Evolutionary conservation across 2,329 filamentous ascomycete genomes (phyloP), one percentile per base, ranked within the genome.

Genomic region (Thermoascus crustaceus): DNA sequence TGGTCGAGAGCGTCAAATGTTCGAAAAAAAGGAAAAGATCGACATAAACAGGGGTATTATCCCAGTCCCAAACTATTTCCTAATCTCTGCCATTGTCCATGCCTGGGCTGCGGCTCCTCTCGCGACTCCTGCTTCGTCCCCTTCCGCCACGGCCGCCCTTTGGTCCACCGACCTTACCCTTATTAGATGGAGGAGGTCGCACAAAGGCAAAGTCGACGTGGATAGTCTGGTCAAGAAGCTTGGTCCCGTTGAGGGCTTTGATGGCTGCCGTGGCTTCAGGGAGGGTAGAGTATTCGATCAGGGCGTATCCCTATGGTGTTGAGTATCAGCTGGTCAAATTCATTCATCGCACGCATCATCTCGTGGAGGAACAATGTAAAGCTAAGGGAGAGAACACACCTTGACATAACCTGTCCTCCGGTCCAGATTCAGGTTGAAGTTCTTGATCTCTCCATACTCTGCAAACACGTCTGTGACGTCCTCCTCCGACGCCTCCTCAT

Each of bases 401-500:
- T 81, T 81, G 41, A 80, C 77, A 54, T 80, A 81, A 56, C 77
- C 77, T 11, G 76, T 80, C 48, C 77, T 65, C 34, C 77, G 68
- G 54, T 81, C 77, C 44, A 81, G 55, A 51, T 80, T 80, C 63
- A 81, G 60, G 52, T 77, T 77, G 50, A 80, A 58, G 51, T 80
- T 80, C 67, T 79, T 80, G 50, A 81, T 78, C 50, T 79, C 74
- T 37, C 77, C 77, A 46, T 73, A 77, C 42, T 81, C 77, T 40
- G 73, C 76, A 53, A 81, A 81, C 49, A 80, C 57, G 47, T 81
- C 77, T 35, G 73, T 75, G 17, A 81, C 58, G 43, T 80, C 77
- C 57, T 81, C 77, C 54, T 81, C 77, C n/a, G 68, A 73, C 7
- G 77, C 75, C 53, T 81, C 77, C 52, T 80, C 77, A 47, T 81